Percentiles rank a stretch among this genome's conserved stretches.
phyloP scores from a whole-genome alignment of 1,284 basidiomycete species.

The Trametes hirsuta region DNA sequence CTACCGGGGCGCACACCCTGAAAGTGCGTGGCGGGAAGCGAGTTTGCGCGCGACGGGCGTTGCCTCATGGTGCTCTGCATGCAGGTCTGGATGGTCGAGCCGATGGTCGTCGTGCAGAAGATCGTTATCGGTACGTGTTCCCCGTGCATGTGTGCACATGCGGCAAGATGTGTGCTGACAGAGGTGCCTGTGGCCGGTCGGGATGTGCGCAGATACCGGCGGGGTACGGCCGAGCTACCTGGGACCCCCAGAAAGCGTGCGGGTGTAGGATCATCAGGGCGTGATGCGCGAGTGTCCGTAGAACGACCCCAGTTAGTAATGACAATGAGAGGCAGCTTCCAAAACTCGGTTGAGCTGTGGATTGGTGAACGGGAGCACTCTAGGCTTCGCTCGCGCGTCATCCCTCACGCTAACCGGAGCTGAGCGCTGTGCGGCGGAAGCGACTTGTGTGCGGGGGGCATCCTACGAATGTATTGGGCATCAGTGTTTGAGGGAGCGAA shows the following conservation, averaged over 20 bases:
- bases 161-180: background rate
- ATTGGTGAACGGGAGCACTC: too few relatives aligned
- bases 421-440: too few relatives aligned
- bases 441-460: too few relatives aligned
- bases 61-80: background rate
- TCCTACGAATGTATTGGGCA: too few relatives aligned
- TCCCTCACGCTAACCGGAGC: too few relatives aligned
- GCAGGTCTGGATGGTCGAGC: constrained; percentile 62
- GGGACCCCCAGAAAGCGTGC: constrained; percentile 62
- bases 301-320: background rate
- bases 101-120: constrained; percentile 63
- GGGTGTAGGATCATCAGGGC: constrained; percentile 15
- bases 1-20: constrained; percentile 59
- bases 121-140: constrained; percentile 55
- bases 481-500: too few relatives aligned
- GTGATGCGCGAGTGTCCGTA: background rate
- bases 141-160: background rate
- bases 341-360: too few relatives aligned
- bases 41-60: background rate
- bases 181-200: background rate
- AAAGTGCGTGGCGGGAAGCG: constrained; percentile 41
- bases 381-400: too few relatives aligned
- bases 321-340: too few relatives aligned
- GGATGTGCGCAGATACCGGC: constrained; percentile 49
- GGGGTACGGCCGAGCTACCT: constrained; percentile 58